Conservation (phyloP, 2,329 filamentous ascomycete genomes). For the Venturia nashicola region DNA sequence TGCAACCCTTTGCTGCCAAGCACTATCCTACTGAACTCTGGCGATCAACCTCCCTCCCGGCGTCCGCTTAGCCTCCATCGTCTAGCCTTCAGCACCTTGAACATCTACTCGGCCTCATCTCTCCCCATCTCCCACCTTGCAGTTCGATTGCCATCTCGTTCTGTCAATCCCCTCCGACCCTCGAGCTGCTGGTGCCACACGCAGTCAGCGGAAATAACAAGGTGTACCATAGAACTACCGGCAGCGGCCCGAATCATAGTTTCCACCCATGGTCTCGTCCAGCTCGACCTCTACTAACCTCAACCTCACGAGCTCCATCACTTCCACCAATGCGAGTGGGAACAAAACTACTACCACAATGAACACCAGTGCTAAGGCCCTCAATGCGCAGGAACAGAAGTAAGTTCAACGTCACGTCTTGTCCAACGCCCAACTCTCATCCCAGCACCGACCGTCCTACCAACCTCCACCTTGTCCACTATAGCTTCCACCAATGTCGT, state of each 20-base stretch:
- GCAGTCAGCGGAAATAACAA: background rate
- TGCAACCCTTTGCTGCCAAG: background rate
- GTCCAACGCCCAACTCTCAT: background rate
- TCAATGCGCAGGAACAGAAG: conserved; percentile 30
- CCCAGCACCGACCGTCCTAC: background rate
- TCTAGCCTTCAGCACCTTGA: background rate
- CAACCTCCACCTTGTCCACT: background rate
- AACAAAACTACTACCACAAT: conserved; percentile 37
- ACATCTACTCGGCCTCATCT: conserved; percentile 1
- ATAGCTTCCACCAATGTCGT: background rate
- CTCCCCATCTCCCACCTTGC: background rate
- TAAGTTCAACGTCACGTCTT: conserved; percentile 1
- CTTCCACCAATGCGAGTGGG: conserved; percentile 25
- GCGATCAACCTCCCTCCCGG: background rate
- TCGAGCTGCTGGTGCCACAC: background rate
- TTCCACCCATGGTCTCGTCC: background rate
- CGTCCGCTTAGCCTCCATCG: background rate
- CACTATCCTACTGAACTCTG: background rate
- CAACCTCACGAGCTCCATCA: background rate
- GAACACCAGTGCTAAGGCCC: conserved; percentile 31
- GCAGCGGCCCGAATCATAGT: background rate
- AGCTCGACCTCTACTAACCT: background rate
- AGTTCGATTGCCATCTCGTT: conserved; percentile 7
- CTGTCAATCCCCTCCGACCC: background rate
- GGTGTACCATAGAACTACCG: background rate